Evolutionary conservation across 805 yeast genomes (phyloP).

Genomic region (Candida silvicultrix): DNA sequence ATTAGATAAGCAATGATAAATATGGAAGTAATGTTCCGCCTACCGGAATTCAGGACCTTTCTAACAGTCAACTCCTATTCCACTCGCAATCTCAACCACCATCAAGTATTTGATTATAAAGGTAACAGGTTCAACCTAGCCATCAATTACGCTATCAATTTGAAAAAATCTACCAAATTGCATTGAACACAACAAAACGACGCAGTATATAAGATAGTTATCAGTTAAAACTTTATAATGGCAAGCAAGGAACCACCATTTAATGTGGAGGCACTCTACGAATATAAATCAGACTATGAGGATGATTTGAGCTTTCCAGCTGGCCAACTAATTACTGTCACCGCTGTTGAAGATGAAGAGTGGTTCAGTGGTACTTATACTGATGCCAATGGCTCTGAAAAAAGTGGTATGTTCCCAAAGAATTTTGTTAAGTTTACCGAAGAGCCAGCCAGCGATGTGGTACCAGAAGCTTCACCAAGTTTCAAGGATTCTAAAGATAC

Average conservation of each 20-base stretch:
- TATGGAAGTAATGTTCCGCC: neutral
- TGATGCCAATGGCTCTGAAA: constrained; percentile 32
- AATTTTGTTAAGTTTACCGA: constrained; percentile 52
- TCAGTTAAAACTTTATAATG: neutral
- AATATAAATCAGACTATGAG: constrained; percentile 63
- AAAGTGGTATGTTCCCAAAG: constrained; percentile 81
- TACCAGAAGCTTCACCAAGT: constrained; percentile 1
- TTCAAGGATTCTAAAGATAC: neutral
- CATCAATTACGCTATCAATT: too few species aligned
- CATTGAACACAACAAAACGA: neutral
- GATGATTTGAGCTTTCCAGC: constrained; percentile 74
- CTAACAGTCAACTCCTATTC: neutral
- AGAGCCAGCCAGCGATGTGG: constrained; percentile 5
- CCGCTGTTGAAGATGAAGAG: constrained; percentile 80
- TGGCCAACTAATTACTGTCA: constrained; percentile 70
- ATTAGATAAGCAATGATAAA: neutral
- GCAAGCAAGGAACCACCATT: constrained; percentile 39
- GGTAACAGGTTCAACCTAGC: too few species aligned
- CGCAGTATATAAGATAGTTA: too few species aligned
- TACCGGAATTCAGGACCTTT: neutral
- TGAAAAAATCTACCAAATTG: too few species aligned
- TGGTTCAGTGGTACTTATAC: constrained; percentile 76
- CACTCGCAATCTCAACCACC: neutral
- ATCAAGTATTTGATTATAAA: too few species aligned
- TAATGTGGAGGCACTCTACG: constrained; percentile 60